phyloP scores from a whole-genome alignment of 202 grass and related monocot genomes.

The Tripidium arundinaceum region DNA sequence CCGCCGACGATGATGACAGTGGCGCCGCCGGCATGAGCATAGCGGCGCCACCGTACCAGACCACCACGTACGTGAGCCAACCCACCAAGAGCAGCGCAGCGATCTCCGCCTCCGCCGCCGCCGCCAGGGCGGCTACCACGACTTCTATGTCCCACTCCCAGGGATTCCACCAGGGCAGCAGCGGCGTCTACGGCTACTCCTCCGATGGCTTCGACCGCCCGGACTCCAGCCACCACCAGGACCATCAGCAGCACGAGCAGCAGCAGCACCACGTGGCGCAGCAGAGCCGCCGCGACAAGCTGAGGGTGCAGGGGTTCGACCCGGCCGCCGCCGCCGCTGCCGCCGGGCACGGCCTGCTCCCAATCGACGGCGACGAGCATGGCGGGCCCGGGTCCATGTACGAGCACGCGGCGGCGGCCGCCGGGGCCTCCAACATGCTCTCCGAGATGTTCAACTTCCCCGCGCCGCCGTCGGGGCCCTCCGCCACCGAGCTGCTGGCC shows the following conservation, averaged over 20 bases:
- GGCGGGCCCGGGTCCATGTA: slow-evolving; percentile 47
- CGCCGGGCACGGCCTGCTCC: slow-evolving; percentile 48
- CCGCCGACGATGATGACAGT: slow-evolving; percentile 51
- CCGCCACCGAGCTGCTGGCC: slow-evolving; percentile 62
- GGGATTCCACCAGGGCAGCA: slow-evolving; percentile 79
- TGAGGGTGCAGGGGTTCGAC: slow-evolving; percentile 75
- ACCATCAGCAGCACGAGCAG: slow-evolving; percentile 40
- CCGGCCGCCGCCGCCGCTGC: not conserved
- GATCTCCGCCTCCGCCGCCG: slow-evolving; percentile 21
- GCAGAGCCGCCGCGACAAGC: slow-evolving; percentile 86
- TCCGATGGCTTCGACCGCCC: slow-evolving; percentile 59
- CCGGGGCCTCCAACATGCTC: slow-evolving; percentile 60
- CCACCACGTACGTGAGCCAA: slow-evolving; percentile 44
- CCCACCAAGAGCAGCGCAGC: slow-evolving; percentile 31
- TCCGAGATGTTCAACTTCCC: slow-evolving; percentile 79
- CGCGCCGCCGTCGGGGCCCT: slow-evolving; percentile 35
- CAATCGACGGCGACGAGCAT: slow-evolving; percentile 41
- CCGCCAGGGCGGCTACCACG: slow-evolving; percentile 34
- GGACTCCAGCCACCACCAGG: slow-evolving; percentile 30
- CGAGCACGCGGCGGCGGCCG: slow-evolving; percentile 39
- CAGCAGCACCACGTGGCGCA: slow-evolving; percentile 78
- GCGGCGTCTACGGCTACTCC: slow-evolving; percentile 77
- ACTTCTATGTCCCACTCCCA: slow-evolving; percentile 94
- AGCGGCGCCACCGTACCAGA: slow-evolving; percentile 60
- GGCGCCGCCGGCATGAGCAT: slow-evolving; percentile 72